phyloP scores from a whole-genome alignment of 2,329 filamentous ascomycete genomes.

The Pyrenophora teres region DNA sequence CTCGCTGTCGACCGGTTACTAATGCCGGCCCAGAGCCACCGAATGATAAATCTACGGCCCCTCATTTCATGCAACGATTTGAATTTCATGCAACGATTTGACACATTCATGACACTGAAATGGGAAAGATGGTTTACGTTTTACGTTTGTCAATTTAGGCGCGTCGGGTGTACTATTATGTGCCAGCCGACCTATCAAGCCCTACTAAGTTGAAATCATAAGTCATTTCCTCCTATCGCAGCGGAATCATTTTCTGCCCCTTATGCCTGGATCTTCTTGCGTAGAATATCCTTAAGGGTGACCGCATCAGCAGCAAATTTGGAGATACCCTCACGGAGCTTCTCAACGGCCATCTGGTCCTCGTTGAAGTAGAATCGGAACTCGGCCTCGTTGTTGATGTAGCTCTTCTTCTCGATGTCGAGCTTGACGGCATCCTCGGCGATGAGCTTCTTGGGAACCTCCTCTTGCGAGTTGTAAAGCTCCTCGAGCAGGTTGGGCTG shows the following conservation, averaged over 20 bases:
- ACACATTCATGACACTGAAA: constrained; percentile 6
- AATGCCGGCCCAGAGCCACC: constrained; percentile 28
- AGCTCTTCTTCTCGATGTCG: constrained; percentile 84
- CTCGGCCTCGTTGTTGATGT: constrained; percentile 83
- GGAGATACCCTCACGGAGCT: constrained; percentile 98
- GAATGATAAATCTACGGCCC: constrained; percentile 36
- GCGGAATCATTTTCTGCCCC: constrained; percentile 22
- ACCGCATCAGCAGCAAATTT: constrained; percentile 97
- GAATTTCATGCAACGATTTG: constrained; percentile 4
- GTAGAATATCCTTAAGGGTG: constrained; percentile 90
- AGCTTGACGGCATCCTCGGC: constrained; percentile 67
- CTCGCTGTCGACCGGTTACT: constrained; percentile 11
- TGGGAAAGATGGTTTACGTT: not conserved
- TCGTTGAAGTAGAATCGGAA: constrained; percentile 99
- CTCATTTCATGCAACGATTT: constrained; percentile 9
- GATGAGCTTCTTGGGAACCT: constrained; percentile 92
- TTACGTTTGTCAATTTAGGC: constrained; percentile 22
- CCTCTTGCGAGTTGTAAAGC: constrained; percentile 79
- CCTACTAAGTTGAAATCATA: constrained; percentile 10
- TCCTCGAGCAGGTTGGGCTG: constrained; percentile 93
- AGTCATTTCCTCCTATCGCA: constrained; percentile 29
- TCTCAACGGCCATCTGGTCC: constrained; percentile 99
- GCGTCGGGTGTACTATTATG: constrained; percentile 28
- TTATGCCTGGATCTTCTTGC: constrained; percentile 72
- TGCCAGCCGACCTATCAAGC: constrained; percentile 5